Evolutionary conservation across 2,329 filamentous ascomycete genomes (phyloP).

Genomic region (Biscogniauxia marginata): DNA sequence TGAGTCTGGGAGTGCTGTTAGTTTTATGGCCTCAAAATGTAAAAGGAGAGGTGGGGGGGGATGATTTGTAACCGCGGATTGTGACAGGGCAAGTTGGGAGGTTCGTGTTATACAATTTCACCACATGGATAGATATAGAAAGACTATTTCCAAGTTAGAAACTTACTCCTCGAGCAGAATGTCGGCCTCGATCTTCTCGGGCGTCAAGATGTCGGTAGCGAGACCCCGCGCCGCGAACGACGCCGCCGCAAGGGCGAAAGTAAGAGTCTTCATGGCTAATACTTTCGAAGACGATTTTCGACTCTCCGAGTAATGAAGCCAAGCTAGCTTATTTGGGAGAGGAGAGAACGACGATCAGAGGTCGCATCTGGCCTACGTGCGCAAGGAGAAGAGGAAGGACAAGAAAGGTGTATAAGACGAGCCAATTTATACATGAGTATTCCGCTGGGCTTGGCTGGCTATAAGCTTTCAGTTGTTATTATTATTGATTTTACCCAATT

Average conservation of each 20-base stretch:
- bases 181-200: constrained; percentile 40
- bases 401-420: background rate
- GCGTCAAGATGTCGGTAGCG: constrained; percentile 36
- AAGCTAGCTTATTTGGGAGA: too few relatives aligned
- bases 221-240: constrained; percentile 16
- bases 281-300: too few relatives aligned
- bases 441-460: background rate
- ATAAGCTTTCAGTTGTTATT: background rate
- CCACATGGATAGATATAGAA: background rate
- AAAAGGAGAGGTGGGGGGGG: too few relatives aligned
- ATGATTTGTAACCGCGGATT: too few relatives aligned
- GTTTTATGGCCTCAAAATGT: too few relatives aligned
- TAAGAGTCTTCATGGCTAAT: constrained; percentile 6
- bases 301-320: background rate
- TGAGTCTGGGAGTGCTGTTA: constrained; percentile 39
- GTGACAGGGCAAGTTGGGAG: too few relatives aligned
- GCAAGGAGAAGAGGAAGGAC: background rate
- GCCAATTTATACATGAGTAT: background rate
- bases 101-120: too few relatives aligned
- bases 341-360: too few relatives aligned
- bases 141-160: background rate
- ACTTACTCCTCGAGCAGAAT: constrained; percentile 39
- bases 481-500: too few relatives aligned
- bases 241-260: constrained; percentile 3
- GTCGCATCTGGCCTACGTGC: too few relatives aligned